phyloP scores from a whole-genome alignment of 177 flowering plant species.

The Tripterygium wilfordii region DNA sequence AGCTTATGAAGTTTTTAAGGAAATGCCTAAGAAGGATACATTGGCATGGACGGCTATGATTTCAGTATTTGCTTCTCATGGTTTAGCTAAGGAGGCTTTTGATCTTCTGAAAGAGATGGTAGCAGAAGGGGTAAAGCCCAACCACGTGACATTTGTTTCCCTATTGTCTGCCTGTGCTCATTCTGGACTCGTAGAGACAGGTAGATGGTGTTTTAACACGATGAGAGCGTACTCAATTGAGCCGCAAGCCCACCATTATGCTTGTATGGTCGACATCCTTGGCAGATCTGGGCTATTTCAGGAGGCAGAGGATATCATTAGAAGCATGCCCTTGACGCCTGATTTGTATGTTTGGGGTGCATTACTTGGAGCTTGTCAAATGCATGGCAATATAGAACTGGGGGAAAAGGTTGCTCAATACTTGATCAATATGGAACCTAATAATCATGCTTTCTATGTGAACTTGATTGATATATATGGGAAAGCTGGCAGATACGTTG shows the following conservation, averaged over 20 bases:
- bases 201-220: conserved; percentile 44
- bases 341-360: conserved; percentile 91
- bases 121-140: conserved; percentile 48
- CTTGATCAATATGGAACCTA: conserved; percentile 56
- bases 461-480: conserved; percentile 67
- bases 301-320: conserved; percentile 54
- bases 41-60: conserved; percentile 84
- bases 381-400: conserved; percentile 65
- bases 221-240: conserved; percentile 56
- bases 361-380: conserved; percentile 74
- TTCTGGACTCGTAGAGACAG: conserved; percentile 67
- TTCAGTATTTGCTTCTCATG: conserved; percentile 62
- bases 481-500: conserved; percentile 48
- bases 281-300: conserved; percentile 57
- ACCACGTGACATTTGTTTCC: conserved; percentile 68
- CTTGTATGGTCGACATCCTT: conserved; percentile 74
- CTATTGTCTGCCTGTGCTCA: conserved; percentile 84
- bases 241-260: conserved; percentile 71
- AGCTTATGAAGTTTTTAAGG: conserved; percentile 50
- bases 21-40: conserved; percentile 55
- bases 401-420: conserved; percentile 59
- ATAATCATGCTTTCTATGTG: conserved; percentile 68
- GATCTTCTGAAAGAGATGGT: conserved; percentile 52
- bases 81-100: conserved; percentile 53
- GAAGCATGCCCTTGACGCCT: conserved; percentile 69